Evolutionary conservation across 106 monocot genomes (phyloP).

Genomic region (Dioscorea zingiberensis): DNA sequence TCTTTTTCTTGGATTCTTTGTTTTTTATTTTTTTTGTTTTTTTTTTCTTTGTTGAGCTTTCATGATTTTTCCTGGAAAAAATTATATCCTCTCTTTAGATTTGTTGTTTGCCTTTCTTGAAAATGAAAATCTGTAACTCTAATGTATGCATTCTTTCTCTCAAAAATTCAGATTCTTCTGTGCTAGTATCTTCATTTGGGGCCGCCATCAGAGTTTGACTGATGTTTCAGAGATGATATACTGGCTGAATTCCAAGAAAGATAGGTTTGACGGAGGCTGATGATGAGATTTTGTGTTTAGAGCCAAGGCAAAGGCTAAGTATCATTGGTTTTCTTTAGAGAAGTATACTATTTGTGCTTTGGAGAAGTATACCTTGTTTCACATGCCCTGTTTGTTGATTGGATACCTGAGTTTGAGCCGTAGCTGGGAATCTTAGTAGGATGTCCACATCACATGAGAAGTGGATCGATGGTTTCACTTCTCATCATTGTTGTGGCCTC

Average conservation of each 20-base stretch:
- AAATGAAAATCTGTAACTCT: neutral
- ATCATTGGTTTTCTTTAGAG: too few relatives aligned
- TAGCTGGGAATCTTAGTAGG: neutral
- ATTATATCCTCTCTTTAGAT: neutral
- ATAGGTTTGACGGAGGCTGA: neutral
- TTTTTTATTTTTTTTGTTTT: neutral
- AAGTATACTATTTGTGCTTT: neutral
- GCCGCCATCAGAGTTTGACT: neutral
- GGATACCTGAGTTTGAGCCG: neutral
- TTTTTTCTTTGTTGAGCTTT: too few relatives aligned
- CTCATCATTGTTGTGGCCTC: slow-evolving; percentile 75
- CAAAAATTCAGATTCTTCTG: slow-evolving; percentile 2
- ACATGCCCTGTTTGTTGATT: neutral
- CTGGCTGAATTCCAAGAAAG: neutral
- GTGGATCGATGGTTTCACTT: slow-evolving; percentile 90
- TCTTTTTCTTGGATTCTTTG: neutral
- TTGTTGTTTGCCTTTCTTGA: neutral
- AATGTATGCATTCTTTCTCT: neutral
- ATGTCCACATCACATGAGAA: slow-evolving; percentile 56
- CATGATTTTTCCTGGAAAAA: neutral
- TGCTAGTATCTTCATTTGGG: neutral
- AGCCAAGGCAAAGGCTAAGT: too few relatives aligned
- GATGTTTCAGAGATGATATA: neutral
- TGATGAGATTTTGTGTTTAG: too few relatives aligned
- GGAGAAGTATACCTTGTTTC: slow-evolving; percentile 7